phyloP scores from a whole-genome alignment of 805 yeast species.

The Candida ficus region DNA sequence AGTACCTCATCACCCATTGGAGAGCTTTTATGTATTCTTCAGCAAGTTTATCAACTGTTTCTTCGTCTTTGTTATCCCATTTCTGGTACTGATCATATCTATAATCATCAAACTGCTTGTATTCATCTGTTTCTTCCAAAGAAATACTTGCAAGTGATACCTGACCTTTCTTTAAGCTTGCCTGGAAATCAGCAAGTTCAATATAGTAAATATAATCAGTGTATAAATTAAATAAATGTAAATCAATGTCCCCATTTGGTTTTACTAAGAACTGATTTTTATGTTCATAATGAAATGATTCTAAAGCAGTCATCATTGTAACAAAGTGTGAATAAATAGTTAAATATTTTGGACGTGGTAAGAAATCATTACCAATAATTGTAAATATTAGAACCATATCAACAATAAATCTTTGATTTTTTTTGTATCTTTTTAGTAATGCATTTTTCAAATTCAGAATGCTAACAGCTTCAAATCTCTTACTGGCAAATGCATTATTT shows the following conservation, averaged over 20 bases:
- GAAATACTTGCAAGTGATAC: no score
- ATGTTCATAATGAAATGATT: conserved; percentile 38
- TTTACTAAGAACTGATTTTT: neutral
- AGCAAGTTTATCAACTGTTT: conserved; percentile 45
- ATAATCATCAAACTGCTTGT: conserved; percentile 71
- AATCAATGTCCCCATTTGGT: neutral
- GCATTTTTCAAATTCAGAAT: conserved; percentile 64
- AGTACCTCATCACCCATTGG: conserved; percentile 90
- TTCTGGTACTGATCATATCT: conserved; percentile 67
- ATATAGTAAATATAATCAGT: conserved; percentile 2
- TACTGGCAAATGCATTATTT: conserved; percentile 64
- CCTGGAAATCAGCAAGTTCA: no score
- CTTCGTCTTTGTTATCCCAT: conserved; percentile 49
- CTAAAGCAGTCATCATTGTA: conserved; percentile 29
- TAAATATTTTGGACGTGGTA: conserved; percentile 85
- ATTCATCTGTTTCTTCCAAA: conserved; percentile 46
- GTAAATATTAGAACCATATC: conserved; percentile 83
- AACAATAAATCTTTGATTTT: conserved; percentile 38
- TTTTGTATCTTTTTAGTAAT: conserved; percentile 50
- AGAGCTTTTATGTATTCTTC: conserved; percentile 81
- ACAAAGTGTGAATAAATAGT: conserved; percentile 70
- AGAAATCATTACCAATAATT: conserved; percentile 93
- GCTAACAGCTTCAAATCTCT: conserved; percentile 60
- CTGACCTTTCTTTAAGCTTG: no score
- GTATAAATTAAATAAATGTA: neutral